Conservation (phyloP, 495 filamentous ascomycete genomes). For the Tuber microsphaerosporum region DNA sequence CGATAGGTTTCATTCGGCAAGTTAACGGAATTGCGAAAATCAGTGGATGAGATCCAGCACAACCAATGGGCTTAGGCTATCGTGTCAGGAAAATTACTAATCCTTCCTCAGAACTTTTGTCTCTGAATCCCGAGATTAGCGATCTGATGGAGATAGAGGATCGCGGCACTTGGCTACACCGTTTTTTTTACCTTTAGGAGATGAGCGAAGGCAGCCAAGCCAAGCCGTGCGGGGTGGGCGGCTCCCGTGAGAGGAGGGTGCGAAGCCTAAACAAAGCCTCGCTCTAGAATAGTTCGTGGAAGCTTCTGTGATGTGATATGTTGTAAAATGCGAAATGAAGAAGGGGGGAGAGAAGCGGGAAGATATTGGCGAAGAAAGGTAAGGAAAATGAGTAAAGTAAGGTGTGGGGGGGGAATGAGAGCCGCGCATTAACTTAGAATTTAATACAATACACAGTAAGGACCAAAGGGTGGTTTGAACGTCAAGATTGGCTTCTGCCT, state of each 20-base stretch:
- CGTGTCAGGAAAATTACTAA: too few species aligned
- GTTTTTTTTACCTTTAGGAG: not conserved
- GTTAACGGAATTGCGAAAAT: too few species aligned
- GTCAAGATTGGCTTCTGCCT: not conserved
- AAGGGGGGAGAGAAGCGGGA: not conserved
- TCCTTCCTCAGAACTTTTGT: too few species aligned
- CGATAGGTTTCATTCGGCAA: too few species aligned
- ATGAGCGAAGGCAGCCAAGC: not conserved
- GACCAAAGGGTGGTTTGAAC: not conserved
- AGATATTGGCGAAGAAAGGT: not conserved
- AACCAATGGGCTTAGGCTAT: too few species aligned
- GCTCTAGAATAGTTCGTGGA: not conserved
- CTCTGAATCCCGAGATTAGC: too few species aligned
- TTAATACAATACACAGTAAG: not conserved
- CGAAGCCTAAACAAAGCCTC: not conserved
- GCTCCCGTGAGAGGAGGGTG: not conserved
- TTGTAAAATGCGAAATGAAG: not conserved
- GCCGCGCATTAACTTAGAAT: not conserved
- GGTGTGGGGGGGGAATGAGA: not conserved
- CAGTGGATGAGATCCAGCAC: too few species aligned
- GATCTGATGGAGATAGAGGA: too few species aligned
- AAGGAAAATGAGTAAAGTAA: not conserved
- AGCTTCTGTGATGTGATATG: constrained; percentile 3
- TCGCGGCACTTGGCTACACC: too few species aligned
- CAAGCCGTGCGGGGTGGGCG: not conserved